Conservation (phyloP, 2,329 filamentous ascomycete genomes). For the Microthyrium microscopicum region DNA sequence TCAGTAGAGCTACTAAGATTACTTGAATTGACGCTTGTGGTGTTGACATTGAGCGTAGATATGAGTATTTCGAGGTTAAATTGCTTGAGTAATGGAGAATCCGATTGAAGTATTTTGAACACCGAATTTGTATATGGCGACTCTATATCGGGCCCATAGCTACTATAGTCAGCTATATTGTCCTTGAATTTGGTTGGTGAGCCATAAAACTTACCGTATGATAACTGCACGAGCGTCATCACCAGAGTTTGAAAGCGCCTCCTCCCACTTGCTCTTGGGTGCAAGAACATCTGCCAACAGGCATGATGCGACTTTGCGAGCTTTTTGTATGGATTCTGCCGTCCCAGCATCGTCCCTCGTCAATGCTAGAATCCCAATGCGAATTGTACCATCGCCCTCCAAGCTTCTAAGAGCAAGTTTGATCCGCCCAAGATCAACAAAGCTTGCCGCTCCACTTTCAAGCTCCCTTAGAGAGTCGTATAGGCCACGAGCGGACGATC, state of each 20-base stretch:
- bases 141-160: slow-evolving; percentile 37
- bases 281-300: slow-evolving; percentile 30
- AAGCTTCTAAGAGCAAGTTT: slow-evolving; percentile 54
- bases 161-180: slow-evolving; percentile 12
- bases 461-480: slow-evolving; percentile 43
- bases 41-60: slow-evolving; percentile 33
- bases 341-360: slow-evolving; percentile 33
- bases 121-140: slow-evolving; percentile 32
- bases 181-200: no score
- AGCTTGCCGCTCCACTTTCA: slow-evolving; percentile 41
- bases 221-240: not conserved
- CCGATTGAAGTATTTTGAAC: slow-evolving; percentile 43
- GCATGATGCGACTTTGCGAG: slow-evolving; percentile 40
- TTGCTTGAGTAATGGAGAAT: slow-evolving; percentile 43
- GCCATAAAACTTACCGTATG: not conserved
- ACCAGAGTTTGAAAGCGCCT: slow-evolving; percentile 16
- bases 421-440: slow-evolving; percentile 51
- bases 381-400: slow-evolving; percentile 35
- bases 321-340: slow-evolving; percentile 44
- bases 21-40: slow-evolving; percentile 9
- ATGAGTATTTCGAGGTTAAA: slow-evolving; percentile 48
- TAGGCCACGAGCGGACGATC: slow-evolving; percentile 19
- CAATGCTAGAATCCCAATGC: slow-evolving; percentile 36
- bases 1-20: slow-evolving; percentile 15
- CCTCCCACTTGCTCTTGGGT: slow-evolving; percentile 27